Conservation (phyloP, 2,329 filamentous ascomycete species). For the Rhinocladiella similis region DNA sequence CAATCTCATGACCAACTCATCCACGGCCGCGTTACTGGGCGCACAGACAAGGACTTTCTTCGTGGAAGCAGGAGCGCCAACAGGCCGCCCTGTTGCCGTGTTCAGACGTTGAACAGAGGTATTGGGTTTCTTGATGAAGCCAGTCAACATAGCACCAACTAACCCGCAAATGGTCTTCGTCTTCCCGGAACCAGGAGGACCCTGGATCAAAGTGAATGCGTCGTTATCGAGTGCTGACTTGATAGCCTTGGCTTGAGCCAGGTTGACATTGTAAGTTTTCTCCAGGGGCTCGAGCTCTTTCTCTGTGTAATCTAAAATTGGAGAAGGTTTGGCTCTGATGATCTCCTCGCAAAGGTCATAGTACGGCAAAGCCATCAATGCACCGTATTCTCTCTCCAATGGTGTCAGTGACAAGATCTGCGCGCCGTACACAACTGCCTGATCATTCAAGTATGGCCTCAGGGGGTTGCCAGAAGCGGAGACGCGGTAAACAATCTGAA, state of each 20-base stretch:
- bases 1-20: constrained; percentile 90
- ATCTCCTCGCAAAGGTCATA: constrained; percentile 96
- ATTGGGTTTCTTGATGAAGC: constrained; percentile 52
- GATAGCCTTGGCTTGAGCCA: constrained; percentile 86
- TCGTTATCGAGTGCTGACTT: constrained; percentile 92
- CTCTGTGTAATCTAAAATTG: constrained; percentile 77
- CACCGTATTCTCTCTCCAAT: constrained; percentile 92
- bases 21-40: constrained; percentile 97
- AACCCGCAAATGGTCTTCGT: constrained; percentile 98
- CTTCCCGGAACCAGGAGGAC: constrained; percentile 93
- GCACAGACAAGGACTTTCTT: constrained; percentile 96
- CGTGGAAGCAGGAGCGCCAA: constrained; percentile 40
- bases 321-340: constrained; percentile 82
- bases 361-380: constrained; percentile 85
- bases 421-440: constrained; percentile 68
- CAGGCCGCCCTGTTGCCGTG: constrained; percentile 21
- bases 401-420: constrained; percentile 93
- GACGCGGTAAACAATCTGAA: constrained; percentile 85
- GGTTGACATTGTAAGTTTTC: constrained; percentile 79
- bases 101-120: constrained; percentile 49
- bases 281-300: constrained; percentile 69
- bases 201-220: constrained; percentile 94
- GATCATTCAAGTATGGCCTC: constrained; percentile 66
- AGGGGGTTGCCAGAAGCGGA: constrained; percentile 63
- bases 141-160: constrained; percentile 80